A percentile compares a stretch with the other conserved stretches of the same genome.
These are phyloP conservation scores for Biancaea sappan DNA, from an alignment of 306 rosid species.

Conservation along the genomic window DNA sequence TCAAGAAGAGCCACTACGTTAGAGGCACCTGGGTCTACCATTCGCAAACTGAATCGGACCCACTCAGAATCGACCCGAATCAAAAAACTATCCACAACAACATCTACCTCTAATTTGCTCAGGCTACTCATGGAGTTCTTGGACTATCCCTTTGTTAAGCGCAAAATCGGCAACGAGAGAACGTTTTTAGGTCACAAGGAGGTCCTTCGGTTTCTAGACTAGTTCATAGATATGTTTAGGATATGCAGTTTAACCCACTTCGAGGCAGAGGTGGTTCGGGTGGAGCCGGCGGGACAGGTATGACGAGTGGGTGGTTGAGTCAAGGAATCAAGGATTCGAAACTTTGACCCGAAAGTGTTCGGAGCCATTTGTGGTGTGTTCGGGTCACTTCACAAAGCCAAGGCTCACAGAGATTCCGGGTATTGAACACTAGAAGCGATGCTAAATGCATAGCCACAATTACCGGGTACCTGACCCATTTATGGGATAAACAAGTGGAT, in stretches of 20 bases:
- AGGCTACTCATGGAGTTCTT: constrained; percentile 26
- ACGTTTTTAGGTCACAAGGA: constrained; percentile 34
- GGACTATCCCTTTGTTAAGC: constrained; percentile 23
- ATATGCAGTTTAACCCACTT: constrained; percentile 5
- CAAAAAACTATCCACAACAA: constrained; percentile 18
- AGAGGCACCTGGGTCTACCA: constrained; percentile 26
- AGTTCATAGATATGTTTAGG: constrained; percentile 19
- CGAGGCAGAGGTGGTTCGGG: constrained; percentile 29
- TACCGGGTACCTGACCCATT: too few relatives aligned
- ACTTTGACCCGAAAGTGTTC: constrained; percentile 1
- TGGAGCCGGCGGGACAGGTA: not conserved
- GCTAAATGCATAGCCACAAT: constrained; percentile 39
- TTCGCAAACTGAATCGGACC: constrained; percentile 25
- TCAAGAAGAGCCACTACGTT: constrained; percentile 22
- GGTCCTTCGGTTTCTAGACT: constrained; percentile 16
- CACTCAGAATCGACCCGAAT: not conserved
- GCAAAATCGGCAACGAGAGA: constrained; percentile 9
- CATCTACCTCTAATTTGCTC: constrained; percentile 23
- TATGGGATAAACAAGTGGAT: too few relatives aligned
- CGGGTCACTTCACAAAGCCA: constrained; percentile 27
- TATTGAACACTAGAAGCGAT: not conserved
- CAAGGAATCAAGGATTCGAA: not conserved
- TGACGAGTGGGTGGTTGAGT: constrained; percentile 28
- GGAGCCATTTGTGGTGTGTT: constrained; percentile 36
- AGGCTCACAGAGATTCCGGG: constrained; percentile 7